Evolutionary conservation across 2,329 filamentous ascomycete genomes (phyloP).

Genomic region (Phialophora chinensis): DNA sequence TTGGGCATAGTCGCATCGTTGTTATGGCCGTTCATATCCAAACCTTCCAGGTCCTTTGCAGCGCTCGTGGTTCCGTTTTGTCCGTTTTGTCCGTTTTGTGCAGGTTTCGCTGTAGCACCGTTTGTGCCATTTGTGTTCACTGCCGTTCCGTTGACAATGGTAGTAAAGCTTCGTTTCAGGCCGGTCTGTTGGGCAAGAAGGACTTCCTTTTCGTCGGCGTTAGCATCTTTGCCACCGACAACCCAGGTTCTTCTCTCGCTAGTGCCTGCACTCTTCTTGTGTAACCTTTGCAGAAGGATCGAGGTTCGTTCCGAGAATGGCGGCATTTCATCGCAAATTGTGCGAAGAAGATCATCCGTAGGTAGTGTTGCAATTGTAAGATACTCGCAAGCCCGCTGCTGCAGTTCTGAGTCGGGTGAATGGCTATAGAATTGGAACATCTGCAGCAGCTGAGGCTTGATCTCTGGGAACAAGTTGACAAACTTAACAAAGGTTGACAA

Average conservation of each 20-base stretch:
- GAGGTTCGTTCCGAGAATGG: conserved; percentile 95
- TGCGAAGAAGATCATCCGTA: conserved; percentile 88
- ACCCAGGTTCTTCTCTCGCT: conserved; percentile 98
- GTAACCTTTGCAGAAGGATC: conserved; percentile 85
- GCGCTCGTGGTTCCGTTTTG: conserved; percentile 53
- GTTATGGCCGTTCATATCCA: conserved; percentile 72
- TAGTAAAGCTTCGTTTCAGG: conserved; percentile 83
- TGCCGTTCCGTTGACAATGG: conserved; percentile 53
- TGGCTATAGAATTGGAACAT: conserved; percentile 93
- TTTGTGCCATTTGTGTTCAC: conserved; percentile 49
- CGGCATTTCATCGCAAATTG: conserved; percentile 98
- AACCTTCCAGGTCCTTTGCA: conserved; percentile 74
- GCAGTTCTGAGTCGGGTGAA: conserved; percentile 90
- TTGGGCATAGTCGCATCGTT: conserved; percentile 71
- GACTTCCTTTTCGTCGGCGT: conserved; percentile 78
- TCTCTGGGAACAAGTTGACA: conserved; percentile 97
- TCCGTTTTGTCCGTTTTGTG: conserved; percentile 26
- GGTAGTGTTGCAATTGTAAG: conserved; percentile 82
- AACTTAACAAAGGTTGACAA: conserved; percentile 97
- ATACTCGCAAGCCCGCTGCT: conserved; percentile 96
- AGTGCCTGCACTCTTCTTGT: conserved; percentile 90
- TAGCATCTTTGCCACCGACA: conserved; percentile 94
- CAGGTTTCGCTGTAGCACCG: conserved; percentile 40
- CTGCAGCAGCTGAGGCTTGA: conserved; percentile 90
- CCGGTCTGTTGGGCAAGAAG: conserved; percentile 79